These are phyloP conservation scores for Macadamia integrifolia DNA, from an alignment of 164 flowering plant species.

Conservation along the genomic window DNA sequence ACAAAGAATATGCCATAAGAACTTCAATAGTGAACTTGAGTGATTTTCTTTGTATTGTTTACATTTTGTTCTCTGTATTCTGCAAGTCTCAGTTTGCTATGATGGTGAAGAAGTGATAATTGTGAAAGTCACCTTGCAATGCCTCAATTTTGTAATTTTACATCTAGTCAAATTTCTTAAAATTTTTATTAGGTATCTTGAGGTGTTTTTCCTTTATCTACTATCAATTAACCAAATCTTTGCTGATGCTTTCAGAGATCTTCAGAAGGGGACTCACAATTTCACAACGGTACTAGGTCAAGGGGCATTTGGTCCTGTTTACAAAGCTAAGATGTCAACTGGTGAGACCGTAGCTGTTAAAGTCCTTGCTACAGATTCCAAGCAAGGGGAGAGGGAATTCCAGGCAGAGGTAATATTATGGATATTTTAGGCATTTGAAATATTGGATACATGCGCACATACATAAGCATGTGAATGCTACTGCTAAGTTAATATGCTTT, in stretches of 20 bases:
- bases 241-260: slow-evolving; percentile 46
- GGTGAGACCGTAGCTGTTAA: slow-evolving; percentile 96
- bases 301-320: slow-evolving; percentile 98
- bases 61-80: too few species aligned
- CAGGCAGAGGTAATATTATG: slow-evolving; percentile 68
- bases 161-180: background rate
- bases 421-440: too few species aligned
- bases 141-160: background rate
- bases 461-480: too few species aligned
- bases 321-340: slow-evolving; percentile 86
- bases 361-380: slow-evolving; percentile 87
- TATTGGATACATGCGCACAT: too few species aligned
- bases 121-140: too few species aligned
- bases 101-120: too few species aligned
- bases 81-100: too few species aligned
- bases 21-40: too few species aligned
- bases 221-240: slow-evolving; percentile 3
- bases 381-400: slow-evolving; percentile 95
- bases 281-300: slow-evolving; percentile 87
- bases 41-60: too few species aligned
- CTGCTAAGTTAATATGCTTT: too few species aligned
- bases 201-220: background rate
- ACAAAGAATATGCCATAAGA: too few species aligned
- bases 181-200: background rate
- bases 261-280: slow-evolving; percentile 88